Evolutionary conservation across 2,329 filamentous ascomycete genomes (phyloP), one percentile per base, ranked within the genome.

Genomic region (Huntiella decipiens): DNA sequence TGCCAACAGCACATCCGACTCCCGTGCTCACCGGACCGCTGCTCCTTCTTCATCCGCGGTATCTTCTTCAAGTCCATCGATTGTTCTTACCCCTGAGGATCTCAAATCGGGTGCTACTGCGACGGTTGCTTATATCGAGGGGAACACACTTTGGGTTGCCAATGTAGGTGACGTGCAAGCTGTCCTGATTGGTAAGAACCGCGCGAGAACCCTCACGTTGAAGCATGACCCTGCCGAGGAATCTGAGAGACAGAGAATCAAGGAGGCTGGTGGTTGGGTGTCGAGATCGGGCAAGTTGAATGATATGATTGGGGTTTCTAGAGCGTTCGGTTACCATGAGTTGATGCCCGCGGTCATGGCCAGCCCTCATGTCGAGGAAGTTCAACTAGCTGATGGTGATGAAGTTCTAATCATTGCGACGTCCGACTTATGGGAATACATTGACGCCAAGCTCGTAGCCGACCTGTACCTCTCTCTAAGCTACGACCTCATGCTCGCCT

Each of bases 161-260:
- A 98, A 98, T 55, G 83, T 98, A 16, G 91, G 91, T 44, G 86
- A 98, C 61, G 85, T 82, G 4, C 86, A 96, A 61, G 88, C 87
- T n/a, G 82, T 98, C 63, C 70, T 96, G 15, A 91, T 98, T 52
- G 84, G 82, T 1, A 86, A 94, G 58, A 85, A 86, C 35, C 75
- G 79, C 17, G 75, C 91, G 61, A 79, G 78, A 55, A 78, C 88
- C 52, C 68, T 98, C 53, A 96, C 91, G 2, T 72, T 76, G 49
- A 95, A 92, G 60, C 91, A 98, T 58, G 87, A 96, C 56, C 91
- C 91, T 4, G 87, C 88, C 1, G 86, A 94, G 57, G 71, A 81
- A 1, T 68, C 66, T 16, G 91, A 98, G 61, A 73, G 91, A 42
- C 77, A 85, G 47, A 80, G 91, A 13, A 95, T 98, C 54, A 79